Conservation (phyloP, 345 rosid genomes). For the Ceriops decandra region DNA sequence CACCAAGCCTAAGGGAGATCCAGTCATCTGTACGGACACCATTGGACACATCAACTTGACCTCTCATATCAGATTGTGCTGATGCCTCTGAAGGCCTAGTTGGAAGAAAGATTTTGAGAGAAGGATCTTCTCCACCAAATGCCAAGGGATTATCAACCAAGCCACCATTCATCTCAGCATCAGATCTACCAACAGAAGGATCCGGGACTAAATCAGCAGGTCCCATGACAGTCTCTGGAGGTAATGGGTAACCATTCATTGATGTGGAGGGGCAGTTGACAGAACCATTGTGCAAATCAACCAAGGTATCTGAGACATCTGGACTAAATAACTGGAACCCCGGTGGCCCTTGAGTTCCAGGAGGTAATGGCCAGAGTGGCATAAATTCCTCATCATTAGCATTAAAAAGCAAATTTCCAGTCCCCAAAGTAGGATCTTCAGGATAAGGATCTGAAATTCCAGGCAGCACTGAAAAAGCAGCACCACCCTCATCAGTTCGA, state of each 20-base stretch:
- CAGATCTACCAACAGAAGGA: conserved; percentile 16
- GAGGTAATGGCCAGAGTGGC: conserved; percentile 24
- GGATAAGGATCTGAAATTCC: conserved; percentile 17
- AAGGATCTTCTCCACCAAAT: conserved; percentile 27
- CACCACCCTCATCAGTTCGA: not conserved
- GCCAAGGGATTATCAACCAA: conserved; percentile 30
- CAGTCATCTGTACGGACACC: conserved; percentile 23
- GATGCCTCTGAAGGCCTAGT: conserved; percentile 13
- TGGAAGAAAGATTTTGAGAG: conserved; percentile 29
- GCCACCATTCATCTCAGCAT: conserved; percentile 16
- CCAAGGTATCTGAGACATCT: conserved; percentile 28
- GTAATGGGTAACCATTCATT: conserved; percentile 17
- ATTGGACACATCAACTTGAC: conserved; percentile 11
- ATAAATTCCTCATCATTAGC: conserved; percentile 13
- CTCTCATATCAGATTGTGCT: conserved; percentile 10
- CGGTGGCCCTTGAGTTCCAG: conserved; percentile 13
- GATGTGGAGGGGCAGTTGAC: conserved; percentile 15
- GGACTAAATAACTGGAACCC: conserved; percentile 30
- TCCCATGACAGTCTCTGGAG: conserved; percentile 10
- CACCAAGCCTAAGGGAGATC: conserved; percentile 34
- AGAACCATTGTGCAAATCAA: conserved; percentile 16
- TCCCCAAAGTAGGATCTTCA: conserved; percentile 18
- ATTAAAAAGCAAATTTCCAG: conserved; percentile 19
- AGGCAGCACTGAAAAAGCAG: conserved; percentile 2
- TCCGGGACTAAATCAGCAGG: conserved; percentile 14